phyloP scores from a whole-genome alignment of 306 rosid species.

The Medicago lupulina region DNA sequence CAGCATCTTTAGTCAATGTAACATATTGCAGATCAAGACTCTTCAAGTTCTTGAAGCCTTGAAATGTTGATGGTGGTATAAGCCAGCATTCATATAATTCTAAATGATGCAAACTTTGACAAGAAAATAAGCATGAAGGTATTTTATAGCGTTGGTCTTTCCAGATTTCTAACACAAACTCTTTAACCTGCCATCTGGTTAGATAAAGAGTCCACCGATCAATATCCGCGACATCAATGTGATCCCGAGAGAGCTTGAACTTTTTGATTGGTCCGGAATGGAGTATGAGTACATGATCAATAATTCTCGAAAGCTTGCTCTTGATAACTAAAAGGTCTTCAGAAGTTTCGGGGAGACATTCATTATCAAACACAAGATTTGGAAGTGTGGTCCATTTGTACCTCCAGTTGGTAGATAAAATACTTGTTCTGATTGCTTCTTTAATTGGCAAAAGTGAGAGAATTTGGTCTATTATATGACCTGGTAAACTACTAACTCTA shows the following conservation, averaged over 20 bases:
- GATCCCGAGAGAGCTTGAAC: conserved; percentile 64
- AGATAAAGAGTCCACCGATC: conserved; percentile 64
- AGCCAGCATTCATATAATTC: conserved; percentile 63
- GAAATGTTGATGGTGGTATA: conserved; percentile 61
- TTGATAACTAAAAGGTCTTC: conserved; percentile 43
- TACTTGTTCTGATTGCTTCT: conserved; percentile 66
- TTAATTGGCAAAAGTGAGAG: conserved; percentile 55
- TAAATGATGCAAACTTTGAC: conserved; percentile 56
- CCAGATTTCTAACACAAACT: conserved; percentile 68
- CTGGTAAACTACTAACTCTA: conserved; percentile 60
- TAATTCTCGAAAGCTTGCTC: conserved; percentile 54
- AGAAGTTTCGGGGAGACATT: conserved; percentile 40
- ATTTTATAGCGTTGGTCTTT: conserved; percentile 59
- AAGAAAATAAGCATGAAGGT: conserved; percentile 58
- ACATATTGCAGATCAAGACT: conserved; percentile 75
- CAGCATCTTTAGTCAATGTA: conserved; percentile 60
- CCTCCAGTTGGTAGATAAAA: conserved; percentile 75
- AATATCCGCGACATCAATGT: conserved; percentile 51
- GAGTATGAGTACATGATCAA: conserved; percentile 76
- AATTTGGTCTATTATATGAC: conserved; percentile 58
- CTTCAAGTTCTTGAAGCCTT: conserved; percentile 62
- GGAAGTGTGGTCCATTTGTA: conserved; percentile 61
- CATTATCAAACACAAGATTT: conserved; percentile 62
- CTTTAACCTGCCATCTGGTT: conserved; percentile 53
- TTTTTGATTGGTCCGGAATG: conserved; percentile 56